Evolutionary conservation across 345 rosid genomes (phyloP).

Genomic region (Turnera subulata): DNA sequence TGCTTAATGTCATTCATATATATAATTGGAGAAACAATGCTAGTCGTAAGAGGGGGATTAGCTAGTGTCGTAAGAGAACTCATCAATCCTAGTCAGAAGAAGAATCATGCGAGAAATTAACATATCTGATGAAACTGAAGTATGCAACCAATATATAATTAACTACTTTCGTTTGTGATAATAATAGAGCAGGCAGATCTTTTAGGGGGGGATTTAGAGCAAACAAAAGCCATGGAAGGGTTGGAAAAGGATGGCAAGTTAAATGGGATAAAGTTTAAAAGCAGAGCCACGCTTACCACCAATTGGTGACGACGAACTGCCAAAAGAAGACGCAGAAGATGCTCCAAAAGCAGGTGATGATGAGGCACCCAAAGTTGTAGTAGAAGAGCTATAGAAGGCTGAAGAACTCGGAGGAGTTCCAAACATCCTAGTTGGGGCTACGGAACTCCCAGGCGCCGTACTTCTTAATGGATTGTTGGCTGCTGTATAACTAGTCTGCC

Average conservation of each 20-base stretch:
- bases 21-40: too few species aligned
- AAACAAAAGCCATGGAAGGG: neutral
- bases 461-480: constrained; percentile 67
- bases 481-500: constrained; percentile 54
- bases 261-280: neutral
- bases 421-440: constrained; percentile 84
- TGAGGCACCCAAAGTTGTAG: constrained; percentile 66
- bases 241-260: neutral
- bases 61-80: too few species aligned
- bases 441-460: constrained; percentile 59
- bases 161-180: too few species aligned
- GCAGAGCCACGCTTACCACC: constrained; percentile 48
- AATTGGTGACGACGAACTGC: constrained; percentile 58
- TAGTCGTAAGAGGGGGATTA: too few species aligned
- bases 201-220: too few species aligned
- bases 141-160: too few species aligned
- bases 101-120: too few species aligned
- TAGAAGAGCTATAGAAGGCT: constrained; percentile 60
- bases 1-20: too few species aligned
- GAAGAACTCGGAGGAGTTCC: constrained; percentile 64
- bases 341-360: constrained; percentile 60
- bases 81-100: too few species aligned
- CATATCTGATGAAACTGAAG: too few species aligned
- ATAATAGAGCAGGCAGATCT: too few species aligned
- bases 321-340: constrained; percentile 59